These are phyloP conservation scores for Aureobasidium sp. DNA, from an alignment of 2,329 filamentous ascomycete genomes.

Conservation along the genomic window DNA sequence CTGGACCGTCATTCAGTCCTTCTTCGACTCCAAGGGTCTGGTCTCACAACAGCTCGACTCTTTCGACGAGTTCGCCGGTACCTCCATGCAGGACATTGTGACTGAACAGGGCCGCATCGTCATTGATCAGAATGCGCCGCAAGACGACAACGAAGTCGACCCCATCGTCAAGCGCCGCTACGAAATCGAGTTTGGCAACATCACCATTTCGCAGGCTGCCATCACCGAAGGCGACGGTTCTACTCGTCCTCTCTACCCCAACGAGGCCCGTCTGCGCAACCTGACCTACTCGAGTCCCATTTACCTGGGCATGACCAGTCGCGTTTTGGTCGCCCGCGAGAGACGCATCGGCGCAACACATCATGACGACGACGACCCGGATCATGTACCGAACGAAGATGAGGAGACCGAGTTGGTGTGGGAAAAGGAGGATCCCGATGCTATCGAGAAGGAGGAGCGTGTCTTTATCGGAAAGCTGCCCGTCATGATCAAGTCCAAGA, in stretches of 20 bases:
- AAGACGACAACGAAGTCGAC: constrained; percentile 58
- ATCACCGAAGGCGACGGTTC: constrained; percentile 90
- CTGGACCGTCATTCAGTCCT: constrained; percentile 95
- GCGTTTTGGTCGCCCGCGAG: constrained; percentile 76
- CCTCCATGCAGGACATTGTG: constrained; percentile 90
- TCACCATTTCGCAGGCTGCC: constrained; percentile 81
- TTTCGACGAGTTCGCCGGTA: constrained; percentile 92
- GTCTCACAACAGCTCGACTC: constrained; percentile 98
- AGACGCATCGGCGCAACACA: constrained; percentile 51
- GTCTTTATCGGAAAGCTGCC: constrained; percentile 94
- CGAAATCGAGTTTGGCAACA: constrained; percentile 87
- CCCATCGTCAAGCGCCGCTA: constrained; percentile 84
- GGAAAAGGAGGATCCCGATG: constrained; percentile 35
- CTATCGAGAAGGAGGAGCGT: constrained; percentile 51
- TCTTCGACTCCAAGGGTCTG: constrained; percentile 92
- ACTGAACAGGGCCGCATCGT: constrained; percentile 85
- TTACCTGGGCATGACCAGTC: constrained; percentile 82
- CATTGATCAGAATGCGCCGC: constrained; percentile 86
- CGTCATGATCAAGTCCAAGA: constrained; percentile 96
- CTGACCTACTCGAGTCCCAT: constrained; percentile 90
- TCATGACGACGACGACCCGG: constrained; percentile 62
- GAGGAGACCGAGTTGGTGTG: constrained; percentile 41
- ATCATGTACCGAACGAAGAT: constrained; percentile 34
- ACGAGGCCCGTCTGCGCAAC: constrained; percentile 92
- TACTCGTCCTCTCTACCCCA: constrained; percentile 77